A percentile compares a stretch with the other conserved stretches of the same genome.
Evolutionary conservation across 2,329 filamentous ascomycete genomes (phyloP).

Genomic region (Hortaea werneckii): DNA sequence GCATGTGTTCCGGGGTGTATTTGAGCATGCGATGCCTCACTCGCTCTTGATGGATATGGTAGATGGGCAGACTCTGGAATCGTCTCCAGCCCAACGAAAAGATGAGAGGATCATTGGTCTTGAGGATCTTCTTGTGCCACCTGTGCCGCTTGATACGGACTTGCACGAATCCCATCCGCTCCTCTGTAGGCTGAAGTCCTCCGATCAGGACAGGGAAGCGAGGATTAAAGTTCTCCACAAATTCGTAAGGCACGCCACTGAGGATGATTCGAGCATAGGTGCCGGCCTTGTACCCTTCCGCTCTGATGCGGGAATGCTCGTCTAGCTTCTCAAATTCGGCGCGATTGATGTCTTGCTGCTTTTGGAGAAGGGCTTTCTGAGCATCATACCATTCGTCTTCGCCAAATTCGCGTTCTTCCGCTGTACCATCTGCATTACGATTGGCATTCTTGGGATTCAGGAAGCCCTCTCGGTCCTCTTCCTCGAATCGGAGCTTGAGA

Average conservation of each 20-base stretch:
- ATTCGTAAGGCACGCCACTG: slow-evolving; percentile 82
- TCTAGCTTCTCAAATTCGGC: slow-evolving; percentile 84
- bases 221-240: slow-evolving; percentile 71
- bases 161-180: slow-evolving; percentile 91
- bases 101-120: slow-evolving; percentile 94
- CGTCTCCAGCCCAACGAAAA: slow-evolving; percentile 94
- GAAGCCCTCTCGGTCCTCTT: slow-evolving; percentile 95
- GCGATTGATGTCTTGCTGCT: slow-evolving; percentile 94
- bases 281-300: slow-evolving; percentile 85
- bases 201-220: slow-evolving; percentile 78
- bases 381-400: slow-evolving; percentile 99
- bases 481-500: slow-evolving; percentile 85
- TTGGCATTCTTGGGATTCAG: slow-evolving; percentile 78
- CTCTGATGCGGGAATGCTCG: slow-evolving; percentile 66
- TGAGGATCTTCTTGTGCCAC: slow-evolving; percentile 99
- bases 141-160: slow-evolving; percentile 93
- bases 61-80: slow-evolving; percentile 86
- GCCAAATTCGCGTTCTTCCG: slow-evolving; percentile 68
- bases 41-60: slow-evolving; percentile 88
- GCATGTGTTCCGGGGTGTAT: slow-evolving; percentile 98
- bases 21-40: slow-evolving; percentile 96
- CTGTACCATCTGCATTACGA: slow-evolving; percentile 53
- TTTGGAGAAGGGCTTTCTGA: slow-evolving; percentile 89
- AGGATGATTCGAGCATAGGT: slow-evolving; percentile 89
- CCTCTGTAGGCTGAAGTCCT: slow-evolving; percentile 85